Base-by-base conservation (phyloP, 441 rosid genomes). In the Gossypium gossypioides region DNA sequence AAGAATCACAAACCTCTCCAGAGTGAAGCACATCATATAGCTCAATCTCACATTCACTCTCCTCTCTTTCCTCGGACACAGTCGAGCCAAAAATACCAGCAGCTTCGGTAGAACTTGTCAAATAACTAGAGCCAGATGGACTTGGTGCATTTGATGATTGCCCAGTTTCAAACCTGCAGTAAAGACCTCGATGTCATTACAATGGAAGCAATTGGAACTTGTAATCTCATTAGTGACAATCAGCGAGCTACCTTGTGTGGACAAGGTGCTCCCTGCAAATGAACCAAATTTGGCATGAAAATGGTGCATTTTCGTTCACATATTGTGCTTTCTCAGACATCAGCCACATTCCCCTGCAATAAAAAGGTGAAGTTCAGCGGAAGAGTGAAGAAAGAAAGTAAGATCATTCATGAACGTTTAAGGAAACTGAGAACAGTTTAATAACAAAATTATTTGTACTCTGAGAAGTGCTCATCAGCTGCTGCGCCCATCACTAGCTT, bases 261-360 rank as follows among this genome's bases (percentile, higher is more conserved):
- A 89, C 78, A 71, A 84, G 85, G 29, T 82, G 78, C 50, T 86
- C 88, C 27, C 77, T 78, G 83, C 96, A 88, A 18, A 89, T 73
- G 72, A 88, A 86, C 85, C 87, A 86, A 64, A 85, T 75, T 64
- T 81, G 84, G 71, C 95, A 89, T 13, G 76, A 81, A 71, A 2
- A 55, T 25, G 95, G 91, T 1, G 81, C 85, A 6, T 79, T 80
- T 15, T 76, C 81, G 71, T 72, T 79, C 50, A 89, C 78, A 54
- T 77, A 77, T 65, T 76, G 80, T 46, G 95, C 89, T 75, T 87
- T 89, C 80, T 76, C 83, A 63, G 95, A 89, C 78, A 76, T 82
- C 61, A 84, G 78, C 16, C 84, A 83, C 87, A 86, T 86, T 73
- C 67, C 78, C 85, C 95, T 89, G 84, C 65, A 80, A 68, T 57